These are phyloP conservation scores for Cutaneotrichosporon sp. DNA, from an alignment of 1,284 basidiomycete genomes.

Conservation along the genomic window DNA sequence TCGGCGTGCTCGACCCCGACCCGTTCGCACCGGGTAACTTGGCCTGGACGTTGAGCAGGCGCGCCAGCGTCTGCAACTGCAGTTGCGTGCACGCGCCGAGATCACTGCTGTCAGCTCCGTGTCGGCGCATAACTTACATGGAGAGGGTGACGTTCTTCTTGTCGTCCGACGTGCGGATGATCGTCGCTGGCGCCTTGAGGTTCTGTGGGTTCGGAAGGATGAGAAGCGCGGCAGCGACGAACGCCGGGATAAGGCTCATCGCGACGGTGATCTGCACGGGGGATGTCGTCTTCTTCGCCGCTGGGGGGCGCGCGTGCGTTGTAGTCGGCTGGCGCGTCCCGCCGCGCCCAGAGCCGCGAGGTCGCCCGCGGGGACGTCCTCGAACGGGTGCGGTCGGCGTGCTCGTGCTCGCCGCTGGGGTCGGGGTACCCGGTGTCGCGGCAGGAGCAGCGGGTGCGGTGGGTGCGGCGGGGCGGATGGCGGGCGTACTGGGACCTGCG, in stretches of 20 bases:
- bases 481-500: background rate
- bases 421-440: background rate
- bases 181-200: constrained; percentile 34
- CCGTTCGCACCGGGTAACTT: constrained; percentile 17
- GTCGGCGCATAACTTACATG: constrained; percentile 29
- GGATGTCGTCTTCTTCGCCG: background rate
- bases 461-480: background rate
- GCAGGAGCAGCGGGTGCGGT: background rate
- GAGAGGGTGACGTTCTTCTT: constrained; percentile 37
- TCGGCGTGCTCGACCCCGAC: background rate
- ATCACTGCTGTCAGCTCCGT: constrained; percentile 21
- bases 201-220: constrained; percentile 25
- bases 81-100: constrained; percentile 32
- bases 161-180: constrained; percentile 39
- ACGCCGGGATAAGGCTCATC: constrained; percentile 19
- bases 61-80: constrained; percentile 38
- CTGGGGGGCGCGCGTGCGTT: constrained; percentile 10
- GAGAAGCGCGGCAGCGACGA: constrained; percentile 23
- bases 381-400: constrained; percentile 10
- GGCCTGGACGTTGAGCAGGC: constrained; percentile 36
- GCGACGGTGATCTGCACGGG: constrained; percentile 26
- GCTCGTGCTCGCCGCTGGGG: background rate
- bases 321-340: constrained; percentile 11
- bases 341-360: constrained; percentile 22
- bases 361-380: constrained; percentile 24